Evolutionary conservation across 495 filamentous ascomycete species (phyloP).

Genomic region (Lasiosphaeriaceae sp.): DNA sequence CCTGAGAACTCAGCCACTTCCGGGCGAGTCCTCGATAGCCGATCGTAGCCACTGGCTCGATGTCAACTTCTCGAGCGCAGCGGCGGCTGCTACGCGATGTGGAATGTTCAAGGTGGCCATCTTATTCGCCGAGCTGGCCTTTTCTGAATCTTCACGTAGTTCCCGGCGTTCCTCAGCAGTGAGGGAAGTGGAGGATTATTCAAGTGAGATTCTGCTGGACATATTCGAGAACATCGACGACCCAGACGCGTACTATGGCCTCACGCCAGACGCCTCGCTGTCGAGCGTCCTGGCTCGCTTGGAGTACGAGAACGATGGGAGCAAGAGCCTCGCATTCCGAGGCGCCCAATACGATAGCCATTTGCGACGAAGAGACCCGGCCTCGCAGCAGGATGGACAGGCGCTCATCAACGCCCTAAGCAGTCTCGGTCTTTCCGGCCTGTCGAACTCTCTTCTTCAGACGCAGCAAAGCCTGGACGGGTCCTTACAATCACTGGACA

Average conservation of each 20-base stretch:
- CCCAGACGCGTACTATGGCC: conserved; percentile 94
- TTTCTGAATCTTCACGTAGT: conserved; percentile 47
- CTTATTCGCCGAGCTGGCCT: conserved; percentile 72
- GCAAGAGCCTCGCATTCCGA: conserved; percentile 84
- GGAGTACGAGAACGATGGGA: conserved; percentile 86
- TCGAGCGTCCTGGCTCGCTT: conserved; percentile 72
- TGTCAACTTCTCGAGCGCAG: conserved; percentile 67
- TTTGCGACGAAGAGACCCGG: conserved; percentile 49
- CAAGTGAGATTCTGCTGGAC: conserved; percentile 64
- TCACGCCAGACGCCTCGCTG: conserved; percentile 72
- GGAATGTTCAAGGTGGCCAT: conserved; percentile 84
- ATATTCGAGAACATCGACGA: conserved; percentile 92
- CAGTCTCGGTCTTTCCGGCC: conserved; percentile 63
- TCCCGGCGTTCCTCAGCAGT: conserved; percentile 65
- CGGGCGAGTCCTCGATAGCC: conserved; percentile 67
- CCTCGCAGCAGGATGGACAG: conserved; percentile 40
- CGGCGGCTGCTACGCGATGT: conserved; percentile 73
- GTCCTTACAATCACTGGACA: conserved; percentile 55
- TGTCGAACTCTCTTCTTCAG: conserved; percentile 69
- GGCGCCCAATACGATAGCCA: conserved; percentile 90
- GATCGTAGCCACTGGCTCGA: conserved; percentile 84
- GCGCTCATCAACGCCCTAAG: conserved; percentile 60
- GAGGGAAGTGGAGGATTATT: conserved; percentile 46
- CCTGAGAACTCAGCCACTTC: conserved; percentile 74
- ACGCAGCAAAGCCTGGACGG: conserved; percentile 54